phyloP scores from a whole-genome alignment of 2,329 filamentous ascomycete genomes.

The Colletotrichum neosansevieriae region DNA sequence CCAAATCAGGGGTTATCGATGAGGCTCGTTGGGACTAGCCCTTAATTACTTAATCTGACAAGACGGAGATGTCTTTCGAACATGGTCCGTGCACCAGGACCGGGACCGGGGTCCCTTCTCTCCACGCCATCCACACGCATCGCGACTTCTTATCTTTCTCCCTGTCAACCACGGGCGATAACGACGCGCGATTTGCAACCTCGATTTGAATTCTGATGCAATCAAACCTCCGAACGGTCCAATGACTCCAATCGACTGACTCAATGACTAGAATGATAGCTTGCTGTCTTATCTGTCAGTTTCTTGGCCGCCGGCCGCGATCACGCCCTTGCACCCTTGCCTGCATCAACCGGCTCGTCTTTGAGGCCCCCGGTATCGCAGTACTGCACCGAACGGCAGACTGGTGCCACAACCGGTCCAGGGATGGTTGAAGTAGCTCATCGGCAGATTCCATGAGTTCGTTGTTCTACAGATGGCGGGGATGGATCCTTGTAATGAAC shows the following conservation, averaged over 20 bases:
- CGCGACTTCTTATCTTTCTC: conserved; percentile 37
- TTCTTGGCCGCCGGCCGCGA: conserved; percentile 34
- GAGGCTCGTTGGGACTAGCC: not conserved
- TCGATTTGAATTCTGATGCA: conserved; percentile 19
- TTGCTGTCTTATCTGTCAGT: conserved; percentile 22
- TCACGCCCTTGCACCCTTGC: not conserved
- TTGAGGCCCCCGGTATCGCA: not conserved
- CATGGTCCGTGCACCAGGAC: conserved; percentile 20
- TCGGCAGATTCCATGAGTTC: not conserved
- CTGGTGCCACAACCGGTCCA: not conserved
- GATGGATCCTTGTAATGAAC: conserved; percentile 4
- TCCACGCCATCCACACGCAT: conserved; percentile 39
- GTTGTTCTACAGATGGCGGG: not conserved
- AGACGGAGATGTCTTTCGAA: conserved; percentile 23
- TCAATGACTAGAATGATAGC: not conserved
- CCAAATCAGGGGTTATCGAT: no score
- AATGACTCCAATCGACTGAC: conserved; percentile 18
- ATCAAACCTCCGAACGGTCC: conserved; percentile 4
- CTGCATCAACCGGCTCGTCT: not conserved
- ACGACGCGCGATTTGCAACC: conserved; percentile 26
- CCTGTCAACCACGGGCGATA: conserved; percentile 29
- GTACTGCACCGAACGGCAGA: not conserved
- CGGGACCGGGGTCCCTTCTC: conserved; percentile 8
- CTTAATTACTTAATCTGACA: not conserved
- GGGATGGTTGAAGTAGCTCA: not conserved